Evolutionary conservation across 1,284 basidiomycete genomes (phyloP).

Genomic region (Malassezia restricta): DNA sequence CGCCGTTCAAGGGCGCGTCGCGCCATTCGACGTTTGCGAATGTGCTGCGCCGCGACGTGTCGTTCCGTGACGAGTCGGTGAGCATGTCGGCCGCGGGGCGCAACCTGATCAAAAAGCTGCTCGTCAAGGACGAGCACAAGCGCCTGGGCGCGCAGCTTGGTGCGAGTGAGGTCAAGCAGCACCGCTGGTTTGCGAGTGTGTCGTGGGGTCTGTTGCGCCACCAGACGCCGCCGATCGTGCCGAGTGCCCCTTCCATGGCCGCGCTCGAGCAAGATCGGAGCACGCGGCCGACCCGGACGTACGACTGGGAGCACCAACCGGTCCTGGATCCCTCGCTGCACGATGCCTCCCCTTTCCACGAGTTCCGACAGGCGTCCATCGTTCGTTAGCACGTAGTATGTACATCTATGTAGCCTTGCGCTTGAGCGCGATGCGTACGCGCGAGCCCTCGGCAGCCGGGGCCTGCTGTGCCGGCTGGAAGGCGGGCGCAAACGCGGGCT

Average conservation of each 20-base stretch:
- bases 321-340: neutral
- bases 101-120: conserved; percentile 69
- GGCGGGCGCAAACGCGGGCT: conserved; percentile 10
- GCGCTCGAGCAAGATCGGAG: conserved; percentile 2
- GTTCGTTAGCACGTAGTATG: conserved; percentile 2
- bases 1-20: conserved; percentile 93
- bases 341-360: conserved; percentile 4
- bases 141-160: conserved; percentile 82
- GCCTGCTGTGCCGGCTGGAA: conserved; percentile 1
- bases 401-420: conserved; percentile 9
- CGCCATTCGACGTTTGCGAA: conserved; percentile 93
- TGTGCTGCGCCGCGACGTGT: conserved; percentile 73
- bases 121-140: conserved; percentile 84
- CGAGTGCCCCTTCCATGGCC: conserved; percentile 49
- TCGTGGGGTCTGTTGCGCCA: conserved; percentile 94
- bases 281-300: neutral
- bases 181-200: conserved; percentile 93
- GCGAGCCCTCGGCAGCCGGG: too few relatives aligned
- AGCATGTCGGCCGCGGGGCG: conserved; percentile 69
- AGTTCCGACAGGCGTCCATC: conserved; percentile 9
- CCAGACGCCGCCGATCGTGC: conserved; percentile 82
- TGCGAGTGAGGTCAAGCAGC: conserved; percentile 94
- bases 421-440: conserved; percentile 12
- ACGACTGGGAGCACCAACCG: conserved; percentile 14
- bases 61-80: conserved; percentile 67